phyloP scores from a whole-genome alignment of 169 alveolate genomes.

The Eimeria sp. region DNA sequence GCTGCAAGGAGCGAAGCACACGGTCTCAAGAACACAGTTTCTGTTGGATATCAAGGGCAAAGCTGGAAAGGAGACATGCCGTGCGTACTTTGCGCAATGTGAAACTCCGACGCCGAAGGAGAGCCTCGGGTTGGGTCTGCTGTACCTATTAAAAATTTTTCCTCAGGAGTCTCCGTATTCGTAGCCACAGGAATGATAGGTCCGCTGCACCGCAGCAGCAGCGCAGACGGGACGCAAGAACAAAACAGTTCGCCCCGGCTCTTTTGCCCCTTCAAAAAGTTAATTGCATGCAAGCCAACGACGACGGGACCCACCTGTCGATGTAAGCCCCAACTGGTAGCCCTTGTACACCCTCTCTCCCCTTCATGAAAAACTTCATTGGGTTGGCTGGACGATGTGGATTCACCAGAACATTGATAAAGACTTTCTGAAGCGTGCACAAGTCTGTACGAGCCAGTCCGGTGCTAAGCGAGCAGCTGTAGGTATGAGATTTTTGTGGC shows the following conservation, averaged over 20 bases:
- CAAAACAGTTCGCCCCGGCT: background rate
- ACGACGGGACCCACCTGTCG: slow-evolving; percentile 37
- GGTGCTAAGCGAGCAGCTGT: background rate
- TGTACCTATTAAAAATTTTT: slow-evolving; percentile 55
- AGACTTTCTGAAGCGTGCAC: slow-evolving; percentile 23
- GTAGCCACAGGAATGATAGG: slow-evolving; percentile 61
- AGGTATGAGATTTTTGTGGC: background rate
- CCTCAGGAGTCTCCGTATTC: slow-evolving; percentile 62
- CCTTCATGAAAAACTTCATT: slow-evolving; percentile 64
- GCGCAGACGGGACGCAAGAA: background rate
- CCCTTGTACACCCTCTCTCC: slow-evolving; percentile 69
- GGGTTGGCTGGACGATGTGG: slow-evolving; percentile 76
- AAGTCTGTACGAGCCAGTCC: background rate
- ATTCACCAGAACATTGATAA: slow-evolving; percentile 43
- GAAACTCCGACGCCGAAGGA: slow-evolving; percentile 73
- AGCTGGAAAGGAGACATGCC: background rate
- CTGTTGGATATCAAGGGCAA: background rate
- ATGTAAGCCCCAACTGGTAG: slow-evolving; percentile 67
- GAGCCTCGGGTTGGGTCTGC: slow-evolving; percentile 72
- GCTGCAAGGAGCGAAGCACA: background rate
- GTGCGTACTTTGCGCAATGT: slow-evolving; percentile 33
- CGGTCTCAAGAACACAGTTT: background rate
- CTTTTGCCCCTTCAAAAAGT: background rate
- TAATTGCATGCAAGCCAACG: background rate
- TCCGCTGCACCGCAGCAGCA: slow-evolving; percentile 60